phyloP scores from a whole-genome alignment of 1,284 basidiomycete genomes.

The Ustilago shanxiensis region DNA sequence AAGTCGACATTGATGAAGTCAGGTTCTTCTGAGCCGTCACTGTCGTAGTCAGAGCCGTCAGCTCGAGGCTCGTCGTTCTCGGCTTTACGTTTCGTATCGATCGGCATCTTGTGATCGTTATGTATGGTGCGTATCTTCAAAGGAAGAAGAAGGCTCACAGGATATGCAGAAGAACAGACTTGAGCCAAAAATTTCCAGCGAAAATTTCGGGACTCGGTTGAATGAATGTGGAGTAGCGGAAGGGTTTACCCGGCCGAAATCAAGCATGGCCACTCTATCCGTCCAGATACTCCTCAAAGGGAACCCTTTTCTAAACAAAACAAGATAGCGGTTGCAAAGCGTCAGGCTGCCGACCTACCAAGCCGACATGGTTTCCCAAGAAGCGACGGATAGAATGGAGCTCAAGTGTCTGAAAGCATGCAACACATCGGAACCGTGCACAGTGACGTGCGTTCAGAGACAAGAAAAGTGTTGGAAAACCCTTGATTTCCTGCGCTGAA shows the following conservation, averaged over 20 bases:
- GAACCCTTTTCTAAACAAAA: no score
- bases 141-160: not conserved
- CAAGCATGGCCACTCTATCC: not conserved
- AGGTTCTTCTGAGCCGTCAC: conserved; percentile 46
- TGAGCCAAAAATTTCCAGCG: conserved; percentile 16
- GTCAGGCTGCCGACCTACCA: not conserved
- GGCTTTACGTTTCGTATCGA: conserved; percentile 51
- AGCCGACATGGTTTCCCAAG: not conserved
- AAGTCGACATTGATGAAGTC: conserved; percentile 69
- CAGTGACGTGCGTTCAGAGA: conserved; percentile 19
- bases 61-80: conserved; percentile 42
- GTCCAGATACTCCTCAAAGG: not conserved
- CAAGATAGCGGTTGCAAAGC: no score
- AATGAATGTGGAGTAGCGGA: conserved; percentile 12
- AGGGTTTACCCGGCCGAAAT: conserved; percentile 12
- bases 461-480: conserved; percentile 4
- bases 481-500: not conserved
- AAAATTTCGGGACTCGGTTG: conserved; percentile 25
- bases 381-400: not conserved
- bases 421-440: conserved; percentile 27
- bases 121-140: not conserved
- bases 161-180: conserved; percentile 6
- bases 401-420: conserved; percentile 6
- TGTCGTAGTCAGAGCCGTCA: conserved; percentile 50
- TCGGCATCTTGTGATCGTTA: conserved; percentile 18